Percentiles rank a stretch among this genome's conserved stretches.
These are phyloP conservation scores for Hypoxylon sp. DNA, from an alignment of 2,329 filamentous ascomycete genomes.

Conservation along the genomic window DNA sequence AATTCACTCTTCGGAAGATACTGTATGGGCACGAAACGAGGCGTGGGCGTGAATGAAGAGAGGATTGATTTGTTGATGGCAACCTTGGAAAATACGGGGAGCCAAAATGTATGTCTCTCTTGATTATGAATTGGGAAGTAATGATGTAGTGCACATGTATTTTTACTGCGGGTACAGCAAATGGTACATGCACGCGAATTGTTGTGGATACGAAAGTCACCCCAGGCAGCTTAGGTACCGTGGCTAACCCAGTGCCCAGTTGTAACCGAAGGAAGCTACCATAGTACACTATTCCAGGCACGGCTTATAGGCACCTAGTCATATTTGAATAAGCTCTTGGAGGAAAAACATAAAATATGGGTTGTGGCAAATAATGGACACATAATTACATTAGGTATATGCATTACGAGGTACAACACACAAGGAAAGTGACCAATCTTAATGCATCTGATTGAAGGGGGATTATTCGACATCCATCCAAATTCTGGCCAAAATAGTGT, in stretches of 20 bases:
- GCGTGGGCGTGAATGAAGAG: constrained; percentile 35
- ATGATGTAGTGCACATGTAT: constrained; percentile 40
- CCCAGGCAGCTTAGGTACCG: no score
- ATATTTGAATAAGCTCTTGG: constrained; percentile 6
- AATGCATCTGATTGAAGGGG: constrained; percentile 1
- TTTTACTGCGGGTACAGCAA: constrained; percentile 1
- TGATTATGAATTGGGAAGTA: constrained; percentile 10
- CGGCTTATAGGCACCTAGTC: constrained; percentile 9
- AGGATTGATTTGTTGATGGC: constrained; percentile 41
- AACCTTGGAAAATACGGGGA: constrained; percentile 36
- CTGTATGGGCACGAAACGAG: constrained; percentile 20
- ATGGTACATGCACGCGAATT: constrained; percentile 21
- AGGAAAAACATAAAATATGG: constrained; percentile 11
- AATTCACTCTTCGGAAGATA: constrained; percentile 24
- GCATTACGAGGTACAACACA: constrained; percentile 15
- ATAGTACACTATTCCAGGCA: constrained; percentile 22
- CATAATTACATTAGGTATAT: constrained; percentile 15
- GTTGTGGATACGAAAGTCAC: no score
- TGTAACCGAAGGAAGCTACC: constrained; percentile 16
- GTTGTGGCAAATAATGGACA: constrained; percentile 18
- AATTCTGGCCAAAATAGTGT: neutral
- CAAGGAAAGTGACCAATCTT: neutral
- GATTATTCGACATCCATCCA: neutral
- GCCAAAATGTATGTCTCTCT: constrained; percentile 21
- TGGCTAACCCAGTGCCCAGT: neutral